Evolutionary conservation across 2,329 filamentous ascomycete species (phyloP), one percentile per base, ranked within the genome.

Genomic region (Truncatella angustata): DNA sequence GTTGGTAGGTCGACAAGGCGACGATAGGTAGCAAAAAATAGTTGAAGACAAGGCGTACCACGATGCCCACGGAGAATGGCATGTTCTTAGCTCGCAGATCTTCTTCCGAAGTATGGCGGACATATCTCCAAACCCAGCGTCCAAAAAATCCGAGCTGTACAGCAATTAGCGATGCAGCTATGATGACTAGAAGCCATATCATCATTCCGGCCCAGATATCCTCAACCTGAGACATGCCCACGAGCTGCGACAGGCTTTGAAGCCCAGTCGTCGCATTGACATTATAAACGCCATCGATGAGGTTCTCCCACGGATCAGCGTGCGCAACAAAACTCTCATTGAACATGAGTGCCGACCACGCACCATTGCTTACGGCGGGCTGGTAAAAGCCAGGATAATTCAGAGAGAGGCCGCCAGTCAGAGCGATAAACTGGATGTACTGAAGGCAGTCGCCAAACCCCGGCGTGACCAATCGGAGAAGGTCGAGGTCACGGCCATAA

Each of bases 151-250:
- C 90, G 32, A 87, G 60, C 67, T 97, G 91, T 43, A 87, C 86
- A 18, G 93, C 69, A 20, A 88, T 67, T 18, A 91, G 77, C 11
- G 89, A 81, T 48, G 75, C 76, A 35, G 71, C 84, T 54, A 95
- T 80, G 56, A 96, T 88, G 56, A 87, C 86, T 9, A 93, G 78
- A 16, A 97, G 80, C 87, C 91, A 97, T 40, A 97, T 78, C 65
- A 94, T 90, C 87, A 96, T 94, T 56, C 91, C 91, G 1, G 91
- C 87, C 94, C 94, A 99, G 18, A 97, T 83, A 66, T 99, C 94
- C 54, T 85, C 75, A 11, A 83, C 80, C 21, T 83, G 75, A 23
- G 80, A 77, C 81, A 97, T 88, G 30, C 94, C 94, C 35, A 94
- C 83, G 49, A 94, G 79, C 66, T 96, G 90, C 37, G 87, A 87